These are phyloP conservation scores for Coemansia aciculifera DNA, from an alignment of 192 early-diverging fungal species.

Conservation along the genomic window DNA sequence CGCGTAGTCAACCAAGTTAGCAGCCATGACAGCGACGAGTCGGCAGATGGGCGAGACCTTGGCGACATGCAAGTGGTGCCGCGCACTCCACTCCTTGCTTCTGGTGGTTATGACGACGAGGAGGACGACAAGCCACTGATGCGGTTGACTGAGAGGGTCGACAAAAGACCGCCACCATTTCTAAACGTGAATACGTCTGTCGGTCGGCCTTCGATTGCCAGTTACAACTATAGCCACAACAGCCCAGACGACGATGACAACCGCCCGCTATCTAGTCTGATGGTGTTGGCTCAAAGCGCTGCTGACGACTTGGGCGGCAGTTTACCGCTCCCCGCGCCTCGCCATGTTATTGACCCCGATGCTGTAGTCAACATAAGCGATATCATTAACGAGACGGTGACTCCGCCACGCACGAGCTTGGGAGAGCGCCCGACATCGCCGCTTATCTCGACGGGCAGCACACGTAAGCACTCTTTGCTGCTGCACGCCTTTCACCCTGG, in stretches of 20 bases:
- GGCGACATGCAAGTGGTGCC: conserved; percentile 6
- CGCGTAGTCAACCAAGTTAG: conserved; percentile 31
- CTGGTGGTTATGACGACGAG: conserved; percentile 16
- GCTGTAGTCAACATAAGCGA: conserved; percentile 34
- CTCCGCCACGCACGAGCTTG: conserved; percentile 26
- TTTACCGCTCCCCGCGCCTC: conserved; percentile 45
- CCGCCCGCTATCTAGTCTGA: conserved; percentile 45
- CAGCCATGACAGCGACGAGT: conserved; percentile 18
- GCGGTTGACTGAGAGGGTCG: conserved; percentile 14
- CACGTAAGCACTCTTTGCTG: conserved; percentile 45
- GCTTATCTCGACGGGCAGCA: conserved; percentile 9
- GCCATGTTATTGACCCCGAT: conserved; percentile 39
- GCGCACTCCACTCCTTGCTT: background rate
- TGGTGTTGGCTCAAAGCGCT: conserved; percentile 22
- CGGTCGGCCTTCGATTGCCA: background rate
- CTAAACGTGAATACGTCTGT: conserved; percentile 25
- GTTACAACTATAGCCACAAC: conserved; percentile 1
- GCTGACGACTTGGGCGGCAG: conserved; percentile 35
- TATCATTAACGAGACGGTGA: conserved; percentile 23
- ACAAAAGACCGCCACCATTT: conserved; percentile 2
- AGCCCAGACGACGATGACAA: conserved; percentile 39
- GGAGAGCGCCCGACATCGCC: conserved; percentile 38
- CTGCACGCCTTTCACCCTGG: conserved; percentile 25
- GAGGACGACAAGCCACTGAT: conserved; percentile 48
- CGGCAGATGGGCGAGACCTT: conserved; percentile 2